Base-by-base conservation (phyloP, 176 grass and related monocot species). In the Miscanthus lutarioriparius region DNA sequence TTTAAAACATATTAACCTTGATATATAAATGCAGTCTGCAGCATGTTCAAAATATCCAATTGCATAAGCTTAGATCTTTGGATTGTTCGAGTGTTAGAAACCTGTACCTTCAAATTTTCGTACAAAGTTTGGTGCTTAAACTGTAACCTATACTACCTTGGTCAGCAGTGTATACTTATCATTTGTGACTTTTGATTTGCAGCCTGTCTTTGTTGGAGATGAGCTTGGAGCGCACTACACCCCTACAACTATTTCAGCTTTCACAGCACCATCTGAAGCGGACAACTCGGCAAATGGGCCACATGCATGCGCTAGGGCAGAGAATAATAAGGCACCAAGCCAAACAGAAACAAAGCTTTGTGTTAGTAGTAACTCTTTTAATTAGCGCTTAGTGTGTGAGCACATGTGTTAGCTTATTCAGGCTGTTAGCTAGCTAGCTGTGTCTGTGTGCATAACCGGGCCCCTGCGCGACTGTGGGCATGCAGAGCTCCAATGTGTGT, bases 181-280 rank as follows among this genome's bases (percentile, higher is more conserved):
- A 58, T 53, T 28, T 76, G 32, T 58, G 53, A 48, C 49, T 84
- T 76, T 58, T 66, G 45, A 59, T 89, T 63, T 27, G 23, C 91
- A 98, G 96, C 75, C 75, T 94, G 59, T 90, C 92, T 86, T 96
- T 93, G 78, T 70, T 93, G 83, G 93, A 92, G 64, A 80, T 92
- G 75, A 89, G 70, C 77, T 75, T 85, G 87, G 74, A 81, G 68
- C 61, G 30, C n/a, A 38, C 69, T 14, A 12, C n/a, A 58, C 1
- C 16, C 59, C 67, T 56, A 33, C 22, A 51, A 53, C 30, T 37
- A 39, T 39, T 19, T 25, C 63, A 48, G 62, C 45, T 77, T 77
- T 74, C 25, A 28, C 44, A 36, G 15, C 58, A 78, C 30, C 80
- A 14, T 63, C 49, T 32, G 81, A 79, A 74, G 8, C 16, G 4